Evolutionary conservation across 2,329 filamentous ascomycete species (phyloP).

Genomic region (Pyricularia pennisetigena): DNA sequence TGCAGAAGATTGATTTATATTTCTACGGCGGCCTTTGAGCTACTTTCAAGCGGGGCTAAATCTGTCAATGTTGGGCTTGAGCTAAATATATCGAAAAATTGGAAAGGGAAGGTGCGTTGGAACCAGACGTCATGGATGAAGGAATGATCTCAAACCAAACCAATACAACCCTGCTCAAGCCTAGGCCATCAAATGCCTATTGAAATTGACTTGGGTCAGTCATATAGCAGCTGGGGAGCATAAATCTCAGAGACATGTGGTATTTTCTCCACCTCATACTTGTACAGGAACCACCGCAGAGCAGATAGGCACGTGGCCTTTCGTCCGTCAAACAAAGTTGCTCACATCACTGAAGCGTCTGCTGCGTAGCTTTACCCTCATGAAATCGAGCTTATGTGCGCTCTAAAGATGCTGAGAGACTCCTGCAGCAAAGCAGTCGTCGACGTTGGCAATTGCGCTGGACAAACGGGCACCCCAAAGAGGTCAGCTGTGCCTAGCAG

Average conservation of each 20-base stretch:
- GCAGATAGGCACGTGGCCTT: not conserved
- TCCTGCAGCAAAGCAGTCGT: not conserved
- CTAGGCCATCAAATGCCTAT: not conserved
- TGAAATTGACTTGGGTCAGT: not conserved
- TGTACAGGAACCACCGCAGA: not conserved
- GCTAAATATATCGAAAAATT: not conserved
- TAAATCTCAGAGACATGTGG: too few relatives aligned
- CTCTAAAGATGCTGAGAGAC: not conserved
- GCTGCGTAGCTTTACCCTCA: not conserved
- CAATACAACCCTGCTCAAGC: not conserved
- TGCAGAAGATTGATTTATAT: not conserved
- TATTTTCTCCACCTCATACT: not conserved
- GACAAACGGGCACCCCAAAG: not conserved
- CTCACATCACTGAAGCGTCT: not conserved
- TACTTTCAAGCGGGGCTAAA: too few relatives aligned
- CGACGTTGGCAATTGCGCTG: not conserved
- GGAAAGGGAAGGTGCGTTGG: not conserved
- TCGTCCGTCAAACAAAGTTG: not conserved
- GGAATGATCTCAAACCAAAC: not conserved
- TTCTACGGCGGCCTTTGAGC: too few relatives aligned
- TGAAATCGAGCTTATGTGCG: not conserved
- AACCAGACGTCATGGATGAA: not conserved
- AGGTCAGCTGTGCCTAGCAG: not conserved
- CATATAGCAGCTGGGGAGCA: not conserved
- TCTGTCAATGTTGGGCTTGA: not conserved